These are phyloP conservation scores for Scedosporium minutisporum DNA, from an alignment of 2,329 filamentous ascomycete species.

Conservation along the genomic window DNA sequence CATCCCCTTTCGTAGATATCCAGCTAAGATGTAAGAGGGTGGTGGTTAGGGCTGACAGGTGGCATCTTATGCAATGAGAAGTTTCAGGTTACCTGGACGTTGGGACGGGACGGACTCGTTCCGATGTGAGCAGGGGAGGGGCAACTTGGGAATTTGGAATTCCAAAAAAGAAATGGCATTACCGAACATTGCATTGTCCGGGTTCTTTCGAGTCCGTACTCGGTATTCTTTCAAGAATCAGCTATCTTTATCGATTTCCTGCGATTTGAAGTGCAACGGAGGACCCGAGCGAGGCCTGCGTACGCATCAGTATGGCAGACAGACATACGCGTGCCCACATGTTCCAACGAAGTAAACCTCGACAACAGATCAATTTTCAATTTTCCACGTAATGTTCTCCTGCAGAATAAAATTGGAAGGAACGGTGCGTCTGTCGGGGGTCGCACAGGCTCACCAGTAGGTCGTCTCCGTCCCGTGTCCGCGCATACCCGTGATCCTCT, in stretches of 20 bases:
- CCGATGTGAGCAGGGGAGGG: not conserved
- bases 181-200: not conserved
- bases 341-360: too few relatives aligned
- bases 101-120: not conserved
- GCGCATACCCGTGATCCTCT: too few relatives aligned
- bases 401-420: not conserved
- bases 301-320: too few relatives aligned
- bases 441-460: not conserved
- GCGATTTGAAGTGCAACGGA: too few relatives aligned
- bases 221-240: not conserved
- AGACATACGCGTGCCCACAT: too few relatives aligned
- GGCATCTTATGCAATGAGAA: not conserved
- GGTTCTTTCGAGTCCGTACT: not conserved
- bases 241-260: too few relatives aligned
- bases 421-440: not conserved
- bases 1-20: too few relatives aligned
- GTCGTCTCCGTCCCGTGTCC: too few relatives aligned
- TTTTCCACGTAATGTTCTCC: not conserved
- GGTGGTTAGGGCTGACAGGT: too few relatives aligned
- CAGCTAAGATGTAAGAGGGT: too few relatives aligned
- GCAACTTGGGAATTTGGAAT: not conserved
- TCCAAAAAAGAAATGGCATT: not conserved
- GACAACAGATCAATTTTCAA: too few relatives aligned
- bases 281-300: too few relatives aligned
- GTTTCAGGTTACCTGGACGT: constrained; percentile 4